phyloP scores from a whole-genome alignment of 2,329 filamentous ascomycete species.

The Lecanicillium sp. region DNA sequence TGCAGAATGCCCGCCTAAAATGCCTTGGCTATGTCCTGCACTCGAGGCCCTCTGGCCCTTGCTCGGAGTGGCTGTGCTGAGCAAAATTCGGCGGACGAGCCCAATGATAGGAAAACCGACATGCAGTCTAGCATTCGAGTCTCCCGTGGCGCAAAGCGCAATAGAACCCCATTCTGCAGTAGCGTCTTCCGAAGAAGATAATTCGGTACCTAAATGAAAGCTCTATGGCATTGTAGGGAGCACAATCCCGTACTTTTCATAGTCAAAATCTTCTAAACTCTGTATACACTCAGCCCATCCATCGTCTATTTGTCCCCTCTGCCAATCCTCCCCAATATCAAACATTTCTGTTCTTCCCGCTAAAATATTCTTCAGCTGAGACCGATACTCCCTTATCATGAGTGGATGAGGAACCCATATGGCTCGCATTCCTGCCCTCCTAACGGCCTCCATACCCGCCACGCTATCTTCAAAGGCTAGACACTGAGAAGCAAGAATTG shows the following conservation, averaged over 20 bases:
- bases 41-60: too few species aligned
- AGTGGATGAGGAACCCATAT: conserved; percentile 63
- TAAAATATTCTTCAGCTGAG: conserved; percentile 11
- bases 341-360: conserved; percentile 13
- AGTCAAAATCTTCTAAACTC: conserved; percentile 27
- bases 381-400: conserved; percentile 30
- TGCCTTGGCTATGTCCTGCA: too few species aligned
- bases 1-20: too few species aligned
- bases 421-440: conserved; percentile 65
- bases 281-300: conserved; percentile 25
- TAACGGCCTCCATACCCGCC: conserved; percentile 60
- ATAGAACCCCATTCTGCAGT: too few species aligned
- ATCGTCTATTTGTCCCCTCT: conserved; percentile 23
- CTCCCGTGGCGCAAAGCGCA: too few species aligned
- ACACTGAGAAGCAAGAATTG: conserved; percentile 56
- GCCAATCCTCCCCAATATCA: conserved; percentile 17
- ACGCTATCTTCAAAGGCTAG: conserved; percentile 70
- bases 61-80: too few species aligned
- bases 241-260: conserved; percentile 21
- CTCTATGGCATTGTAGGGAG: too few species aligned
- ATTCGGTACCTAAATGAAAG: too few species aligned
- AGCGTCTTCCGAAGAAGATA: too few species aligned
- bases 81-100: too few species aligned
- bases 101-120: too few species aligned
- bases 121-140: too few species aligned